Base-by-base conservation (phyloP, 2,329 filamentous ascomycete species). In the Beauveria caledonica region DNA sequence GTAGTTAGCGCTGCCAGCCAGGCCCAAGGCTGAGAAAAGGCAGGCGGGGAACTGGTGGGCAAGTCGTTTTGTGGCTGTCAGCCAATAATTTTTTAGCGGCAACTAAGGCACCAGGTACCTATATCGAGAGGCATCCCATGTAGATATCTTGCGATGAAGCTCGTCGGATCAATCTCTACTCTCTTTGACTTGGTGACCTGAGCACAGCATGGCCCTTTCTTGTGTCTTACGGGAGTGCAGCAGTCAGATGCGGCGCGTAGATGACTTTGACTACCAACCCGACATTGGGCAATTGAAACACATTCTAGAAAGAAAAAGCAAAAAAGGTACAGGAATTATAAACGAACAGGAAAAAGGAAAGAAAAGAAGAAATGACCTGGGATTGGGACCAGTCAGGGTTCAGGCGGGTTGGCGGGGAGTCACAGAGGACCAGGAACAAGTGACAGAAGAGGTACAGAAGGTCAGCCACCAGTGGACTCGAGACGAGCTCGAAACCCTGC, bases 401-500 rank as follows among this genome's bases (percentile, higher is more conserved):
- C 42, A 36, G 13, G 36, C 21, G 23, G 36, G 36, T 27, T 23
- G 13, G 36, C 21, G 23, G 36, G 36, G 19, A 53, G 25, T 11
- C 36, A 36, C 36, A 36, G 19, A 42, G 23, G 19, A 45, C 44
- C 25, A 48, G 51, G 54, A 58, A 58, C 54, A 58, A 56, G 54
- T 48, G 44, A 48, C 54, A 58, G 56, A 58, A 58, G n/a, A 27
- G n/a, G 56, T 51, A 58, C 55, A 58, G 55, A 58, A 55, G 51
- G 11, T 15, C 33, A 19, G 19, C 51, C 51, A 36, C 33, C 15
- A 25, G 9, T 21, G 15, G 36, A n/a, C 39, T 36, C 33, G 33
- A 36, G 33, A 36, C 33, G 33, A 36, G 33, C 33, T 36, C 33
- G 33, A 36, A 5, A 36, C 33, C 33, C 33, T 36, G 33, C 33